These are phyloP conservation scores for Leccinum ochraceum DNA, from an alignment of 768 basidiomycete genomes.

Conservation along the genomic window DNA sequence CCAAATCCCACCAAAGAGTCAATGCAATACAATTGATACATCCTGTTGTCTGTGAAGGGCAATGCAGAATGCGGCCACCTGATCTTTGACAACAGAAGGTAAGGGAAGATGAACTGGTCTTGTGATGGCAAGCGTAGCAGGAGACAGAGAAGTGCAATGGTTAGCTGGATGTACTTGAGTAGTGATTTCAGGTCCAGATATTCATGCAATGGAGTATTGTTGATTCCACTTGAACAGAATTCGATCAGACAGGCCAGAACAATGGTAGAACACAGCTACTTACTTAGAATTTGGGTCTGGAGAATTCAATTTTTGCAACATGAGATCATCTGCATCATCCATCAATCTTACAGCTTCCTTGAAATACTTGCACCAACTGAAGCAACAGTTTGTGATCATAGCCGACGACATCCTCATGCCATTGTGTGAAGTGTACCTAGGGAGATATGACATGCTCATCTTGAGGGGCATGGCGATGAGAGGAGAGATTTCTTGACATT, in stretches of 20 bases:
- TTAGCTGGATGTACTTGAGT: neutral
- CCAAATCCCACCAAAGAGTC: neutral
- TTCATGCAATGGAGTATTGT: neutral
- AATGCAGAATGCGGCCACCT: too few relatives aligned
- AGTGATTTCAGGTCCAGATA: neutral
- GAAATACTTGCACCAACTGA: neutral
- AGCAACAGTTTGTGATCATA: neutral
- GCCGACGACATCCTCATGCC: neutral
- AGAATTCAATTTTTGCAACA: neutral
- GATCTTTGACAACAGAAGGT: neutral
- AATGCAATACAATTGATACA: neutral
- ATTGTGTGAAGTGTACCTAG: neutral
- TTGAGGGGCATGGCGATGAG: neutral
- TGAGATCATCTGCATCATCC: neutral
- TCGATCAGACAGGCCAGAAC: neutral
- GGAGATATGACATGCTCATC: neutral
- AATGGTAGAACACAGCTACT: neutral
- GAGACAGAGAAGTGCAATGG: neutral
- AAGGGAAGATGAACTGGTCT: neutral
- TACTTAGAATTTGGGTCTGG: neutral
- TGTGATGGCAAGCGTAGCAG: neutral
- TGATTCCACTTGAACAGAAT: neutral
- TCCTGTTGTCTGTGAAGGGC: too few relatives aligned
- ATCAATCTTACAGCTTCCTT: neutral
- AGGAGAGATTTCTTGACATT: neutral